Evolutionary conservation across 208 protist genomes (phyloP).

Genomic region (Acanthamoeba castellanii): DNA sequence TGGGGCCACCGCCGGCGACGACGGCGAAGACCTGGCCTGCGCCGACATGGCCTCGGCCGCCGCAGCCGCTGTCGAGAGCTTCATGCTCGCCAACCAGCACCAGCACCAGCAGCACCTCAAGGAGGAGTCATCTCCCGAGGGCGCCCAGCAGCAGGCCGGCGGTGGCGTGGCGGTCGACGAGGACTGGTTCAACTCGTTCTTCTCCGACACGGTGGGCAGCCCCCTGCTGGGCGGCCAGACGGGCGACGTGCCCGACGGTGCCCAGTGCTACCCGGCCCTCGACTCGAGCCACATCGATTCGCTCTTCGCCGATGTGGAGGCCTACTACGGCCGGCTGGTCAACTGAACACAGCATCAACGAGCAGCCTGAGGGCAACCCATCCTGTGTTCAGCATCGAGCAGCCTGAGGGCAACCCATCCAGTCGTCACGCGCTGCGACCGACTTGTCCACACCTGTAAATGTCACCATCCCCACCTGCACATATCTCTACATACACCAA

Average conservation of each 20-base stretch:
- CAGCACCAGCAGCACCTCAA: neutral
- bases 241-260: neutral
- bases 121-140: slow-evolving; percentile 44
- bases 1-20: neutral
- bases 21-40: neutral
- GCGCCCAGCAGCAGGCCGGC: neutral
- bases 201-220: neutral
- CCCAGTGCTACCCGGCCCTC: neutral
- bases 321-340: slow-evolving; percentile 4
- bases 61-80: slow-evolving; percentile 1
- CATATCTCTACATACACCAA: no score
- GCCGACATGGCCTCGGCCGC: slow-evolving; percentile 16
- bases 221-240: neutral
- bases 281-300: slow-evolving; percentile 9
- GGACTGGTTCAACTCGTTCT: slow-evolving; percentile 61
- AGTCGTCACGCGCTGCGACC: no score
- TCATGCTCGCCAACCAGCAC: neutral
- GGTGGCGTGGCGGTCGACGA: neutral
- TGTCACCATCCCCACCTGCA: no score
- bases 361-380: neutral
- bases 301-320: slow-evolving; percentile 29
- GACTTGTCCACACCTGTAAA: no score
- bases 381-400: neutral
- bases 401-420: no score
- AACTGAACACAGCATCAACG: neutral